phyloP scores from a whole-genome alignment of 768 basidiomycete genomes.

The Amylocystis lapponica region DNA sequence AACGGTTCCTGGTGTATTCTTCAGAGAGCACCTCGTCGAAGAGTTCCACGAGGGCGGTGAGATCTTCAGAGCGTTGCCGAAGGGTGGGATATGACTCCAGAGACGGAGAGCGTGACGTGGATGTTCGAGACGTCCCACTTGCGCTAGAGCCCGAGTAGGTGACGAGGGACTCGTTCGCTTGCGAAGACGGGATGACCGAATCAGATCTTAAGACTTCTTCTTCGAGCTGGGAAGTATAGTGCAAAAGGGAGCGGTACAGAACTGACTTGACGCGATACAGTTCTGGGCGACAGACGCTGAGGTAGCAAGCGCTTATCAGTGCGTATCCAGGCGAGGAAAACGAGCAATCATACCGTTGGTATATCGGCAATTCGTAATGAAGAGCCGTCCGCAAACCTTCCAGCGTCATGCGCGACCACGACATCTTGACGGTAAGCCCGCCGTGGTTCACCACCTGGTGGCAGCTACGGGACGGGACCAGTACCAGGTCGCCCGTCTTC shows the following conservation, averaged over 20 bases:
- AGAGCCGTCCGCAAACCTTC: conserved; percentile 53
- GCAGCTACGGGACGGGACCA: conserved; percentile 75
- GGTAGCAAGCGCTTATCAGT: background rate
- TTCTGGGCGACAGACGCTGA: conserved; percentile 75
- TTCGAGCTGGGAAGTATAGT: conserved; percentile 24
- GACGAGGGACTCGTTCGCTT: background rate
- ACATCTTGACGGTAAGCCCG: conserved; percentile 77
- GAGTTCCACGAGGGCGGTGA: conserved; percentile 1
- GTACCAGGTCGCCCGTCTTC: conserved; percentile 68
- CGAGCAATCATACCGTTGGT: conserved; percentile 51
- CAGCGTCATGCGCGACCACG: conserved; percentile 83
- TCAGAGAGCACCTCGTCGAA: conserved; percentile 20
- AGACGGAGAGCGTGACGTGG: too few species aligned
- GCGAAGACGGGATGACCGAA: background rate
- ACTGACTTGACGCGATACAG: conserved; percentile 70
- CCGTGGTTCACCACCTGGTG: conserved; percentile 83
- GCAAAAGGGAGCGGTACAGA: conserved; percentile 48
- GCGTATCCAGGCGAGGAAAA: background rate
- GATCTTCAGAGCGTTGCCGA: background rate
- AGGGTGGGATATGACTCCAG: too few species aligned
- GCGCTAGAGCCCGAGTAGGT: too few species aligned
- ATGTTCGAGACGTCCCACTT: too few species aligned
- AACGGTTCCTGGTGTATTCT: conserved; percentile 18
- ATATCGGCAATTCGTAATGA: conserved; percentile 72
- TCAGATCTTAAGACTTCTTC: background rate